Evolutionary conservation across 345 rosid species (phyloP).

Genomic region (Rhodomyrtus tomentosa): DNA sequence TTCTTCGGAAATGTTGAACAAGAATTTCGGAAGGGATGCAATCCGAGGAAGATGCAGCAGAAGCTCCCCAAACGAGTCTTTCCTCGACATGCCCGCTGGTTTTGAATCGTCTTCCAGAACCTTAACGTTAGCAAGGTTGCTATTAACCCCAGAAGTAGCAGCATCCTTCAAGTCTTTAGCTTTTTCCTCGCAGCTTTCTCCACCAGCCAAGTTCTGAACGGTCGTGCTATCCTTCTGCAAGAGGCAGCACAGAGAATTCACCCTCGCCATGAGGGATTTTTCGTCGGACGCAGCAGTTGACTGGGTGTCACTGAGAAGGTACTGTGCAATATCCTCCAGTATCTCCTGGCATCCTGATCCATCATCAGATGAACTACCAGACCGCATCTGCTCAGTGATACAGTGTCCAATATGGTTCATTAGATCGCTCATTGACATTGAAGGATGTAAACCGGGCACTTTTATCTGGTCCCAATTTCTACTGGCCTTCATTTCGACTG

Average conservation of each 20-base stretch:
- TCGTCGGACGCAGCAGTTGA: slow-evolving; percentile 64
- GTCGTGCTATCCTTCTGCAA: slow-evolving; percentile 63
- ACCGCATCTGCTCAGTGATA: slow-evolving; percentile 58
- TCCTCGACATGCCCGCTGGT: slow-evolving; percentile 79
- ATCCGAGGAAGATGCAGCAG: slow-evolving; percentile 87
- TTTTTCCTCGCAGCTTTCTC: slow-evolving; percentile 24
- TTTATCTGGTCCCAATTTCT: slow-evolving; percentile 68
- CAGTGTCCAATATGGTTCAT: slow-evolving; percentile 64
- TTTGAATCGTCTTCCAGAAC: slow-evolving; percentile 26
- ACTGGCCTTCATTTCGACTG: slow-evolving; percentile 44
- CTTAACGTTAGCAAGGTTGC: slow-evolving; percentile 10
- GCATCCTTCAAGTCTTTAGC: slow-evolving; percentile 16
- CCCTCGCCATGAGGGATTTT: slow-evolving; percentile 93
- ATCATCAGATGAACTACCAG: slow-evolving; percentile 30
- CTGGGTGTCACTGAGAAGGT: slow-evolving; percentile 74
- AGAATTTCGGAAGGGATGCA: slow-evolving; percentile 84
- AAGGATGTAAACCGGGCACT: slow-evolving; percentile 77
- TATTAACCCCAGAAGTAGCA: slow-evolving; percentile 18
- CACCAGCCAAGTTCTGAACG: slow-evolving; percentile 26
- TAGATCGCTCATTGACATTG: slow-evolving; percentile 85
- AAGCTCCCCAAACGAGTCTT: slow-evolving; percentile 77
- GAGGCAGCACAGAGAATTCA: slow-evolving; percentile 91
- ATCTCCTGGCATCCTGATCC: slow-evolving; percentile 35
- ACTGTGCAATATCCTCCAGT: slow-evolving; percentile 75
- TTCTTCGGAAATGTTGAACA: slow-evolving; percentile 84